phyloP scores from a whole-genome alignment of 2,329 filamentous ascomycete species.

The Colletotrichum gloeosporioides region DNA sequence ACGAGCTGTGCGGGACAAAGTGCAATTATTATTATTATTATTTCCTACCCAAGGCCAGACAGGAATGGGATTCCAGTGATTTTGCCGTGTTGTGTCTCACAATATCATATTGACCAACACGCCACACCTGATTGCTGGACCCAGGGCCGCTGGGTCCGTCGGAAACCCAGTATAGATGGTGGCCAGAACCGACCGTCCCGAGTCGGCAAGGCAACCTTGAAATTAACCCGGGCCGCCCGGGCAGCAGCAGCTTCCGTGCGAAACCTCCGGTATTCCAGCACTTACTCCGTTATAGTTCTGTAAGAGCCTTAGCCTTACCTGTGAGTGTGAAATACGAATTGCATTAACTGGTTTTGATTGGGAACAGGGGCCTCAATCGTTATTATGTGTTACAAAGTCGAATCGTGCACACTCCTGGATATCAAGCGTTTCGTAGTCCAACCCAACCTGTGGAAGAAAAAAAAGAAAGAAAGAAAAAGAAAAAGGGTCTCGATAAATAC shows the following conservation, averaged over 20 bases:
- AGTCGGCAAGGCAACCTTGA: not conserved
- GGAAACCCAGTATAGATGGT: not conserved
- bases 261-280: not conserved
- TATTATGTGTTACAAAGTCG: not conserved
- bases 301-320: not conserved
- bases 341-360: not conserved
- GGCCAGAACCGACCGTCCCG: not conserved
- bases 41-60: not conserved
- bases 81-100: not conserved
- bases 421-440: constrained; percentile 16
- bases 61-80: constrained; percentile 12
- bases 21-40: constrained; percentile 1
- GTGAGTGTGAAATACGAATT: not conserved
- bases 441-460: constrained; percentile 1
- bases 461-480: not conserved
- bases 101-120: not conserved
- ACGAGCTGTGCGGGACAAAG: constrained; percentile 5
- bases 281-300: not conserved
- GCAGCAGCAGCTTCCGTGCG: not conserved
- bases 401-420: constrained; percentile 17
- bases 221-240: not conserved
- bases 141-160: not conserved
- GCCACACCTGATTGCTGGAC: not conserved
- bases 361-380: not conserved
- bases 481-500: not conserved